Percentiles rank a stretch among this genome's conserved stretches.
These are phyloP conservation scores for Agrocybe chaxingu DNA, from an alignment of 768 basidiomycete genomes.

Conservation along the genomic window DNA sequence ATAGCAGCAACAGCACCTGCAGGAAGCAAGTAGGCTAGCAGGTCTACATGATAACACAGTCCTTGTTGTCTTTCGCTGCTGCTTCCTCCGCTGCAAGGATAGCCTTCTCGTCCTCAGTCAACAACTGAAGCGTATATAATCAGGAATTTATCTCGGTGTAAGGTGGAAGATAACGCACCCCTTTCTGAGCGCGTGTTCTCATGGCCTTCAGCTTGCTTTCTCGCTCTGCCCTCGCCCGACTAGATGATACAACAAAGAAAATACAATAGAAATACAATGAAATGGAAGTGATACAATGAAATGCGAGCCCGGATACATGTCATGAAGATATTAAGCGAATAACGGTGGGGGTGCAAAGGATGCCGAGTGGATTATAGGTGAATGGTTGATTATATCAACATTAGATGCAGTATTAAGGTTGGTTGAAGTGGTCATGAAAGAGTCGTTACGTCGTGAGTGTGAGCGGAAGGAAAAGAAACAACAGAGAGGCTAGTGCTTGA, in stretches of 20 bases:
- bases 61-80: slow-evolving; percentile 37
- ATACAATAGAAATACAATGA: slow-evolving; percentile 16
- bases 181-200: slow-evolving; percentile 72
- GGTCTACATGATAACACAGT: slow-evolving; percentile 56
- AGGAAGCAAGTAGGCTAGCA: no score
- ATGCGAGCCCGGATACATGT: slow-evolving; percentile 21
- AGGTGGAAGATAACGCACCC: slow-evolving; percentile 42
- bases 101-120: slow-evolving; percentile 64
- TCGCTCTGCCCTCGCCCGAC: slow-evolving; percentile 73
- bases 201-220: slow-evolving; percentile 70
- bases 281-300: neutral
- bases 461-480: slow-evolving; percentile 15
- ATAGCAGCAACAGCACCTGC: no score
- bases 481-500: slow-evolving; percentile 52
- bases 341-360: slow-evolving; percentile 30
- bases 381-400: slow-evolving; percentile 32
- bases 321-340: slow-evolving; percentile 17
- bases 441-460: slow-evolving; percentile 6
- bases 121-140: slow-evolving; percentile 30
- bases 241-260: slow-evolving; percentile 24
- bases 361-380: slow-evolving; percentile 33
- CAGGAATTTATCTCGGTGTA: neutral
- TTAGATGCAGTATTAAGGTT: slow-evolving; percentile 19
- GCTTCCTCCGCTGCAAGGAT: slow-evolving; percentile 52
- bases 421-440: slow-evolving; percentile 12